These are phyloP conservation scores for Gaeumannomyces sp. DNA, from an alignment of 2,329 filamentous ascomycete species.

Conservation along the genomic window DNA sequence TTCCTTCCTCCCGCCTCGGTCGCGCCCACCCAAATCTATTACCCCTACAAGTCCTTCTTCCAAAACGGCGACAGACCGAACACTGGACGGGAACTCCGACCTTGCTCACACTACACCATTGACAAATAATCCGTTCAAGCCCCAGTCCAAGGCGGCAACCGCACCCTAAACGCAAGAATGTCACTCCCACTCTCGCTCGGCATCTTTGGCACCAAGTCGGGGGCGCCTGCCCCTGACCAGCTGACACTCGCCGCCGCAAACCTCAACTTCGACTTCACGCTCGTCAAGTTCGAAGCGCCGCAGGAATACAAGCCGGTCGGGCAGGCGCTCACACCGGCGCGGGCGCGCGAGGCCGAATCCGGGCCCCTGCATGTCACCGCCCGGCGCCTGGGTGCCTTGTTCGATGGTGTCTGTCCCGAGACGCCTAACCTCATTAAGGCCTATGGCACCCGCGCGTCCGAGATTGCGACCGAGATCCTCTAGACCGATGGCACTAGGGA, in stretches of 20 bases:
- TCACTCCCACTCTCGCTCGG: too few relatives aligned
- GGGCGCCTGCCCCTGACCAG: neutral
- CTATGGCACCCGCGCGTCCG: constrained; percentile 27
- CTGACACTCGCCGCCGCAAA: constrained; percentile 11
- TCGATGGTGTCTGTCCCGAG: constrained; percentile 25
- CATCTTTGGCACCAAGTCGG: too few relatives aligned
- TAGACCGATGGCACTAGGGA: constrained; percentile 7
- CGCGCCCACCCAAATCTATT: too few relatives aligned
- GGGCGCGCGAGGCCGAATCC: constrained; percentile 30
- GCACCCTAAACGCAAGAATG: too few relatives aligned
- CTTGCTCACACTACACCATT: too few relatives aligned
- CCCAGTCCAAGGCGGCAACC: too few relatives aligned
- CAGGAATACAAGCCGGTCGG: constrained; percentile 29
- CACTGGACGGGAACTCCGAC: too few relatives aligned
- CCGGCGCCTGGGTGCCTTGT: constrained; percentile 32
- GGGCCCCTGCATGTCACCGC: constrained; percentile 31
- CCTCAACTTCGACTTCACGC: constrained; percentile 36
- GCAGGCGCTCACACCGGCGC: constrained; percentile 20
- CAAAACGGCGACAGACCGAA: too few relatives aligned
- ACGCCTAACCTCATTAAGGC: constrained; percentile 27
- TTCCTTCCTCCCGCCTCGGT: too few relatives aligned
- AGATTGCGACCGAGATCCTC: constrained; percentile 20
- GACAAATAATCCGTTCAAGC: too few relatives aligned
- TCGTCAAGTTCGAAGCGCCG: constrained; percentile 34
- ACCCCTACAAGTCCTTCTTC: too few relatives aligned